A percentile compares a stretch with the other conserved stretches of the same genome.
phyloP scores from a whole-genome alignment of 2,329 filamentous ascomycete species.

The Xylaria sp. region DNA sequence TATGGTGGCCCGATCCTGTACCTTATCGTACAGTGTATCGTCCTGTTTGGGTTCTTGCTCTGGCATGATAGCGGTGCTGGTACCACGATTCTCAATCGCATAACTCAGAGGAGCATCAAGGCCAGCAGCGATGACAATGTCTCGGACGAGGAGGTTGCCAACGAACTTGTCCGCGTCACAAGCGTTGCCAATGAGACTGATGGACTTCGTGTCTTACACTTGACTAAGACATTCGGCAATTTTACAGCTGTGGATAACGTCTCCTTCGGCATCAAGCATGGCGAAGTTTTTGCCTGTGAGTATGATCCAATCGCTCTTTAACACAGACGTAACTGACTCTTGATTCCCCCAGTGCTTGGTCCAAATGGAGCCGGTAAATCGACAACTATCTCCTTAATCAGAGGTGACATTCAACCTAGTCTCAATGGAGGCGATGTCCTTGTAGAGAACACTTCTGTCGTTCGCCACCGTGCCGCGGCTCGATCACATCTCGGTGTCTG shows the following conservation, averaged over 20 bases:
- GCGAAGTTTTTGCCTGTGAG: slow-evolving; percentile 70
- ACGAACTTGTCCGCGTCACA: slow-evolving; percentile 60
- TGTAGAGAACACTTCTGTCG: slow-evolving; percentile 72
- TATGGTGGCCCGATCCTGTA: slow-evolving; percentile 86
- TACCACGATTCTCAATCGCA: slow-evolving; percentile 40
- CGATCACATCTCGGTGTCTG: slow-evolving; percentile 82
- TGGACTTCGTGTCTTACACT: slow-evolving; percentile 70
- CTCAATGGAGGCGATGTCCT: slow-evolving; percentile 69
- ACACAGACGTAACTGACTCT: not conserved
- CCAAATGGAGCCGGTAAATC: slow-evolving; percentile 91
- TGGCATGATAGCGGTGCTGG: slow-evolving; percentile 75
- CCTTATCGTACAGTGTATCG: slow-evolving; percentile 65
- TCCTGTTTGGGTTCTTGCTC: slow-evolving; percentile 67
- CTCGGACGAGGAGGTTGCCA: slow-evolving; percentile 55
- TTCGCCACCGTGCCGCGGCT: slow-evolving; percentile 64
- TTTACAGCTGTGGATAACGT: slow-evolving; percentile 83
- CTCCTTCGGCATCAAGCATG: slow-evolving; percentile 71
- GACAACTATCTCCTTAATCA: slow-evolving; percentile 81
- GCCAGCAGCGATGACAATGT: slow-evolving; percentile 29
- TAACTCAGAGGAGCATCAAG: slow-evolving; percentile 28
- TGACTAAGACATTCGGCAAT: slow-evolving; percentile 73
- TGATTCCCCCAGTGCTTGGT: slow-evolving; percentile 55
- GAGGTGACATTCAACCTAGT: slow-evolving; percentile 77
- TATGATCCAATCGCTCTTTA: not conserved
- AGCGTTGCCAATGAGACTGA: slow-evolving; percentile 45